These are phyloP conservation scores for Euphorbia peplus DNA, from an alignment of 345 rosid species.

Conservation along the genomic window DNA sequence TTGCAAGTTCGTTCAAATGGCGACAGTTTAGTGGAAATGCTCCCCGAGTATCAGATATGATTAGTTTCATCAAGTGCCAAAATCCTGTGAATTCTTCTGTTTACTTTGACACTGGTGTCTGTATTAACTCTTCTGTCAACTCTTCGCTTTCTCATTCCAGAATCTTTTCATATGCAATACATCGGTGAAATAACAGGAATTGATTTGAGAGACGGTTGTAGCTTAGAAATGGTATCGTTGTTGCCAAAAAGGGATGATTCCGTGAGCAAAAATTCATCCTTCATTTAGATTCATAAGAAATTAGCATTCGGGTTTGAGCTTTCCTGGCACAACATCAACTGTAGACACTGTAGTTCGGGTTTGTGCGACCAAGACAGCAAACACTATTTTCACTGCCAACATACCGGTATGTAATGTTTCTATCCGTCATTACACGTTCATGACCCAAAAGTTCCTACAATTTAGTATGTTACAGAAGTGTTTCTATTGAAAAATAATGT, in stretches of 20 bases:
- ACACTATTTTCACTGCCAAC: no score
- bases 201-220: constrained; percentile 3
- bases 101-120: background rate
- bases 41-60: background rate
- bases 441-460: no score
- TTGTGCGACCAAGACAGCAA: no score
- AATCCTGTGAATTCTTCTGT: background rate
- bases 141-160: background rate
- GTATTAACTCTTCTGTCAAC: background rate
- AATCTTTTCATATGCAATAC: background rate
- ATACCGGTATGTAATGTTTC: no score
- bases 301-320: constrained; percentile 11
- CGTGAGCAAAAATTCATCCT: background rate
- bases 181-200: background rate
- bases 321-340: background rate
- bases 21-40: no score
- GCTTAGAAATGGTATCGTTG: background rate
- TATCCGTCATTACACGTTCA: no score
- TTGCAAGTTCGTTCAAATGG: no score
- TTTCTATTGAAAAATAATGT: no score
- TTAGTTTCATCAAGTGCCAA: background rate
- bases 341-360: background rate
- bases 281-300: background rate
- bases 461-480: no score
- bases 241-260: background rate